Conservation (phyloP, 2,329 filamentous ascomycete species). For the Aspergillus aculeatus region DNA sequence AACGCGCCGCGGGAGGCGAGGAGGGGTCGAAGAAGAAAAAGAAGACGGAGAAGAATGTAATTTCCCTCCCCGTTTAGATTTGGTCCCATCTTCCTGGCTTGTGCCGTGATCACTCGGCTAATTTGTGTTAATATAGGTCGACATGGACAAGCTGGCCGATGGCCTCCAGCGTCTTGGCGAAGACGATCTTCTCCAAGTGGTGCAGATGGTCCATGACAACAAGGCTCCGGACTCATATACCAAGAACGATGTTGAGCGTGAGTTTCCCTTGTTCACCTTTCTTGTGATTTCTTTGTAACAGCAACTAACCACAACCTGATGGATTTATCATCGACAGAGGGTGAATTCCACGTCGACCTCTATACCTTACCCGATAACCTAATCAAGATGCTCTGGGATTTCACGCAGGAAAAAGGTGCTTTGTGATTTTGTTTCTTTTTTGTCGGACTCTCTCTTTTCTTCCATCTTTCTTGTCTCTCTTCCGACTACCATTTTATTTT, state of each 20-base stretch:
- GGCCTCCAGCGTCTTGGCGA: constrained; percentile 84
- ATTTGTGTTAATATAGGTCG: constrained; percentile 49
- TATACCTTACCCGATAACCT: constrained; percentile 92
- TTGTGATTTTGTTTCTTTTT: constrained; percentile 23
- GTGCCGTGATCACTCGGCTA: neutral
- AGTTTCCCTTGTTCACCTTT: constrained; percentile 39
- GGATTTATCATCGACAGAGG: constrained; percentile 58
- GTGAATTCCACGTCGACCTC: constrained; percentile 96
- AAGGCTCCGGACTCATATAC: constrained; percentile 93
- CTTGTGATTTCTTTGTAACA: neutral
- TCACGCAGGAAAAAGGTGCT: constrained; percentile 54
- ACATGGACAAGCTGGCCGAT: constrained; percentile 97
- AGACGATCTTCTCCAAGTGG: constrained; percentile 89
- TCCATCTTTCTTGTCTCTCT: neutral
- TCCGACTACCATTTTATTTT: neutral
- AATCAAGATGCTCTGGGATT: constrained; percentile 95
- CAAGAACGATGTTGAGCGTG: constrained; percentile 94
- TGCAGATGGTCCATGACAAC: constrained; percentile 97
- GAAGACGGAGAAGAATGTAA: constrained; percentile 61
- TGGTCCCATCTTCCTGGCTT: neutral
- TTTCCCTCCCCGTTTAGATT: constrained; percentile 15
- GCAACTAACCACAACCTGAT: constrained; percentile 12
- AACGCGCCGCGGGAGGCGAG: constrained; percentile 56
- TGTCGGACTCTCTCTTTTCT: neutral
- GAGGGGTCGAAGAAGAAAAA: constrained; percentile 74